Evolutionary conservation across 164 flowering plant genomes (phyloP).

Genomic region (Vitis cinerea): DNA sequence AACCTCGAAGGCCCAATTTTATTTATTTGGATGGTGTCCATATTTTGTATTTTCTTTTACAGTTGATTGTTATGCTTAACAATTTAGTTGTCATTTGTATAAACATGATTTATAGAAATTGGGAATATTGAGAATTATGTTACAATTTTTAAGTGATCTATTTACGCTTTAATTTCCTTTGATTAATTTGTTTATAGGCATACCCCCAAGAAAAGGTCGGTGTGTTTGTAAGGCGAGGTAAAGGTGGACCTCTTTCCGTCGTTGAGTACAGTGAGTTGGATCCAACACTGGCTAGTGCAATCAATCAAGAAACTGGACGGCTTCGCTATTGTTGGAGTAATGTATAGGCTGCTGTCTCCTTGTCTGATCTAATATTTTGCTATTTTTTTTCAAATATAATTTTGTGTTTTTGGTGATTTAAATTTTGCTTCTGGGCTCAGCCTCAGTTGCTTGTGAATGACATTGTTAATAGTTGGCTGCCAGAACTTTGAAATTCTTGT

Average conservation of each 20-base stretch:
- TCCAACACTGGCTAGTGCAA: conserved; percentile 63
- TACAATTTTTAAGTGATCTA: background rate
- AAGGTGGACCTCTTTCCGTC: conserved; percentile 92
- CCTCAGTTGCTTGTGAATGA: too few relatives aligned
- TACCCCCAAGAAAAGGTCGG: conserved; percentile 99
- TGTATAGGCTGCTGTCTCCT: conserved; percentile 38
- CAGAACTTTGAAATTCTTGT: too few relatives aligned
- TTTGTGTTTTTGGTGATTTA: background rate
- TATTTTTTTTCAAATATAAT: background rate
- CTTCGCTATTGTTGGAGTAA: conserved; percentile 99
- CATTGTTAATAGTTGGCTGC: too few relatives aligned
- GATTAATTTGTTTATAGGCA: conserved; percentile 48
- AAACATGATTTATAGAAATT: background rate
- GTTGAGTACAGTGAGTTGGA: conserved; percentile 97
- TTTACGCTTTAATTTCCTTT: conserved; percentile 1
- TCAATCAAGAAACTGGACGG: conserved; percentile 91
- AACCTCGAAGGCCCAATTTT: background rate
- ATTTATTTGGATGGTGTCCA: background rate
- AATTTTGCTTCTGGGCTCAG: background rate
- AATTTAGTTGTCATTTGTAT: too few relatives aligned
- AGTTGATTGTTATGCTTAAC: background rate
- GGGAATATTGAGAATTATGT: background rate
- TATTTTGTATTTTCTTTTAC: background rate
- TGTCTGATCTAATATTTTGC: background rate
- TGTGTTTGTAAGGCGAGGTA: conserved; percentile 89